Conservation (phyloP, 495 filamentous ascomycete genomes). For the Neurospora cerealis region DNA sequence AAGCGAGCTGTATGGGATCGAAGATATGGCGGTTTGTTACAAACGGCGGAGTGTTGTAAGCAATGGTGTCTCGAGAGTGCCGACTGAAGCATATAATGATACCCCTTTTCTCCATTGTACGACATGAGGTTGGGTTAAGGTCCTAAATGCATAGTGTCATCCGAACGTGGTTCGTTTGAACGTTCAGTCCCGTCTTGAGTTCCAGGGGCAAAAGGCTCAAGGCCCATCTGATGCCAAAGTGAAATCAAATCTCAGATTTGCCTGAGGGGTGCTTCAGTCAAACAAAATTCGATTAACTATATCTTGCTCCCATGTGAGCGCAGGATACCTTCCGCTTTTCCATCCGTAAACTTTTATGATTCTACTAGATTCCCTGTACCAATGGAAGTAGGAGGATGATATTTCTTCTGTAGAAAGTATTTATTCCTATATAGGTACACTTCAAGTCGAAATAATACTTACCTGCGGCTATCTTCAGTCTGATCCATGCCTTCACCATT, state of each 20-base stretch:
- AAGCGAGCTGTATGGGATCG: not conserved
- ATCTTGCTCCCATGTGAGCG: not conserved
- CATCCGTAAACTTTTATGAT: not conserved
- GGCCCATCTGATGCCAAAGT: not conserved
- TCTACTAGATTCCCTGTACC: not conserved
- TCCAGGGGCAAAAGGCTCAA: not conserved
- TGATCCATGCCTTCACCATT: not conserved
- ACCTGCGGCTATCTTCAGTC: not conserved
- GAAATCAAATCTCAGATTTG: not conserved
- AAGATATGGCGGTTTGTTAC: not conserved
- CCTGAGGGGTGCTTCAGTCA: not conserved
- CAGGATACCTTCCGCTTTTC: not conserved
- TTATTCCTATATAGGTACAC: not conserved
- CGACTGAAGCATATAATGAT: not conserved
- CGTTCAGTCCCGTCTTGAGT: not conserved
- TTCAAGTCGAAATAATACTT: not conserved
- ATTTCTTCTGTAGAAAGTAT: not conserved
- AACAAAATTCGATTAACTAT: not conserved
- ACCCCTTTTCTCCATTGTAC: not conserved
- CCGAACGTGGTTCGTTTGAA: not conserved
- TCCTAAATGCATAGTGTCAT: not conserved
- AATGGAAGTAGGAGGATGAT: not conserved
- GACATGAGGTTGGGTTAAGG: not conserved
- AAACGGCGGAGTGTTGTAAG: not conserved
- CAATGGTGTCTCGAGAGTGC: not conserved